Conservation (phyloP, 345 rosid species). For the Gossypium ekmanianum region DNA sequence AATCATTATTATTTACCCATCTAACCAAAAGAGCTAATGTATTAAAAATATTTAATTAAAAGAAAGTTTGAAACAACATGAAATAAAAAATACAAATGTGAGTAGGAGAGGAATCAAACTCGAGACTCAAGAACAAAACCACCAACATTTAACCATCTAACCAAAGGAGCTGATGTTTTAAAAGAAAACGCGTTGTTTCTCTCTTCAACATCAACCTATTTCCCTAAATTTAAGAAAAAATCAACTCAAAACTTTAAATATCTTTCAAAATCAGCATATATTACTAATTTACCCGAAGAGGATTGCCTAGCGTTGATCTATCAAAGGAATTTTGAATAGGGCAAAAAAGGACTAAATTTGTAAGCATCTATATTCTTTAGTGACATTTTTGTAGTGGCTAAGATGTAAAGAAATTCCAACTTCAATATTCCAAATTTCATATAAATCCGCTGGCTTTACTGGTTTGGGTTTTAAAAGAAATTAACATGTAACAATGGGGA, state of each 20-base stretch:
- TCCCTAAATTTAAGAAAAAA: no score
- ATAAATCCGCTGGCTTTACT: background rate
- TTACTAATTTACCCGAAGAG: no score
- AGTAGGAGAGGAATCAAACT: accelerated
- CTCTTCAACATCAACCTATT: accelerated
- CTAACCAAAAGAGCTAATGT: no score
- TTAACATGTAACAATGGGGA: background rate
- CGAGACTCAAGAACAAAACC: no score
- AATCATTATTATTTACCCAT: no score
- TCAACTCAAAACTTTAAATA: no score
- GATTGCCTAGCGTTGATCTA: background rate
- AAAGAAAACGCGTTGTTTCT: accelerated
- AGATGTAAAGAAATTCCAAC: constrained; percentile 5
- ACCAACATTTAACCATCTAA: no score
- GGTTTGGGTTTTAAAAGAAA: background rate
- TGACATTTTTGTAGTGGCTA: constrained; percentile 13
- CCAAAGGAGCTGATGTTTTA: no score
- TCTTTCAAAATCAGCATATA: no score
- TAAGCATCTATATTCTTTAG: background rate
- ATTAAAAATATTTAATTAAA: no score
- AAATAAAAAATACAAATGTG: no score
- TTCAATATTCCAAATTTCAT: background rate
- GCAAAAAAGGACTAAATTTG: background rate
- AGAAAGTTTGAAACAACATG: no score
- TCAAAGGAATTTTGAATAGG: constrained; percentile 14